Base-by-base conservation (phyloP, 2,329 filamentous ascomycete genomes). In the Colletotrichum simmondsii region DNA sequence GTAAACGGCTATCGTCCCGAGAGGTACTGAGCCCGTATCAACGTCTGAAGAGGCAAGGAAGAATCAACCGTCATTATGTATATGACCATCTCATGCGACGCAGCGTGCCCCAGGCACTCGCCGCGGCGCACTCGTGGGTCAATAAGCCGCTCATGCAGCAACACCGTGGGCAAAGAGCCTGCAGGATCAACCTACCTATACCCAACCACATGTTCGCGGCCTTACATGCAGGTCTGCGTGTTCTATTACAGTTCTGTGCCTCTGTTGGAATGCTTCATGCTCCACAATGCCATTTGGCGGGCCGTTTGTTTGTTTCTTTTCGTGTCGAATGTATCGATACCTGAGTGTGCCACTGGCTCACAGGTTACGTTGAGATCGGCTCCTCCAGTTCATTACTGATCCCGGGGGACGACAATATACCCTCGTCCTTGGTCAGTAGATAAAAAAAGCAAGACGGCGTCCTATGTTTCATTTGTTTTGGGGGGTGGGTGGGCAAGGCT, bases 1-100 rank as follows among this genome's bases (percentile, higher is more conserved):
- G 75, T 81, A 8, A 87, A 86, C 71, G 87, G 86, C 5, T 90
- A 85, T 75, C 85, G 87, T 54, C 79, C 77, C 68, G 85, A 83
- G 56, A 78, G 82, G 65, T 83, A 82, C 69, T 84, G 77, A 62
- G 26, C 3, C 28, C 12, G n/a, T 37, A 30, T n/a, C 19, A 12
- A 64, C 3, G 12, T 14, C 28, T n/a, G 16, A 35, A 61, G 10
- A 24, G 24, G 35, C 24, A 26, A 28, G 14, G 11, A 11, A 49
- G 42, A 26, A 14, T 16, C 16, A 14, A 14, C 30, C 19, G 30
- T 24, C 30, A 37, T 30, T 30, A 24, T 35, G 30, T 59, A n/a
- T n/a, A 49, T 59, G 30, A 22, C 61, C 26, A 37, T 26, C 28
- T 26, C 53, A 19, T 22, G 19, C 42, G 26, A 53, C 12, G 61